A percentile compares a stretch with the other conserved stretches of the same genome.
Evolutionary conservation across 345 rosid genomes (phyloP).

Genomic region (Reutealis trisperma): DNA sequence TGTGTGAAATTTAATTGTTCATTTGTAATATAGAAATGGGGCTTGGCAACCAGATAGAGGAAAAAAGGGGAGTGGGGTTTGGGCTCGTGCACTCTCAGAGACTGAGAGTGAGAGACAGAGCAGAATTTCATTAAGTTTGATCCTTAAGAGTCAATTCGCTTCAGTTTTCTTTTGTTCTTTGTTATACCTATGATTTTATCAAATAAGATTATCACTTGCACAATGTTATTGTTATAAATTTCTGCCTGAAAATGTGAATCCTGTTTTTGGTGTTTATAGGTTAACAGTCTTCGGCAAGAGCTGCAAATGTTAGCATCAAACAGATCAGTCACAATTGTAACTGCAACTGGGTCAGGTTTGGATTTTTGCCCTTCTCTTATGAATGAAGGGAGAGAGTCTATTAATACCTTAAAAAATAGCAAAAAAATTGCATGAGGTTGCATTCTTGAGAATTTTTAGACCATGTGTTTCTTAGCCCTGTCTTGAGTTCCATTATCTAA

Average conservation of each 20-base stretch:
- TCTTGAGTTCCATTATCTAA: not conserved
- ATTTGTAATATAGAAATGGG: not conserved
- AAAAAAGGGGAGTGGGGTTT: no score
- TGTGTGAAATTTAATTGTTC: not conserved
- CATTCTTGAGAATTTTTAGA: constrained; percentile 2
- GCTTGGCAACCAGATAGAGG: no score
- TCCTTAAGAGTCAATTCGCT: not conserved
- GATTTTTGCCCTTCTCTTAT: constrained; percentile 15
- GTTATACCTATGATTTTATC: constrained; percentile 1
- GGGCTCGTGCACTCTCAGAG: not conserved
- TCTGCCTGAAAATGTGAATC: constrained; percentile 14
- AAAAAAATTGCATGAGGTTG: not conserved
- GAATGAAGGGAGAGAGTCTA: not conserved
- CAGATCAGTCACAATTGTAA: constrained; percentile 69
- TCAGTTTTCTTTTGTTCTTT: not conserved
- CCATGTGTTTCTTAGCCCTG: not conserved
- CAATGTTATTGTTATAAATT: not conserved
- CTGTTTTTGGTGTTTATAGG: constrained; percentile 45
- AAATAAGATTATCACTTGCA: not conserved
- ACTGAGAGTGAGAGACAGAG: not conserved
- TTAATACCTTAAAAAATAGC: not conserved
- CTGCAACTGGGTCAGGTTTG: constrained; percentile 69
- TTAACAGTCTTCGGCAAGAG: constrained; percentile 68
- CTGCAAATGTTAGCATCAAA: constrained; percentile 58
- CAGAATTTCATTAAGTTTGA: constrained; percentile 8